Percentiles rank a stretch among this genome's conserved stretches.
Conservation (phyloP, 2,329 filamentous ascomycete species). For the Pseudonectria foliicola region DNA sequence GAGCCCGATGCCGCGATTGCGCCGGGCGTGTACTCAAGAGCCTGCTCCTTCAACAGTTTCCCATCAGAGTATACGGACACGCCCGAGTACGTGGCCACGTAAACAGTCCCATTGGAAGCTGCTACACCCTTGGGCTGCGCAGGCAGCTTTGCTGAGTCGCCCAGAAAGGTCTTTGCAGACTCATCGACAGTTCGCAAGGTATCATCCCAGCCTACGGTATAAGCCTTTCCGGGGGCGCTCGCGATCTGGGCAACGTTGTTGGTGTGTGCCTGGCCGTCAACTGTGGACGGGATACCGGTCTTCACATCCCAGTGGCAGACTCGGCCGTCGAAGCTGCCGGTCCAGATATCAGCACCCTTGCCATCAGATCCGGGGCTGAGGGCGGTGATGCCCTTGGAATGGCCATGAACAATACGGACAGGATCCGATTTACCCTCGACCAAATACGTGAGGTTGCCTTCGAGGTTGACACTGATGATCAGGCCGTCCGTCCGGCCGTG, state of each 20-base stretch:
- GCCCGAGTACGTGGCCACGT: conserved; percentile 50
- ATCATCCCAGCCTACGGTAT: conserved; percentile 92
- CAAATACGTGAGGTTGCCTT: conserved; percentile 86
- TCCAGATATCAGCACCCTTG: conserved; percentile 64
- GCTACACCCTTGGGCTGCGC: conserved; percentile 75
- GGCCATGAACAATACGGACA: conserved; percentile 68
- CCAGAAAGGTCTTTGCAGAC: conserved; percentile 67
- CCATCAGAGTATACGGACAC: conserved; percentile 52
- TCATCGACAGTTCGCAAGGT: conserved; percentile 73
- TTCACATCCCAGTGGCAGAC: conserved; percentile 77
- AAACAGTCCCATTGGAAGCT: conserved; percentile 42
- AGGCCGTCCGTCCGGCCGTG: conserved; percentile 74
- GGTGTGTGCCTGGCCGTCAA: conserved; percentile 76
- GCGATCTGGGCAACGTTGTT: conserved; percentile 79
- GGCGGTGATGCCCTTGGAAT: conserved; percentile 86
- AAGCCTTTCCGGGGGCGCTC: conserved; percentile 55
- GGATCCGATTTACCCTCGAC: conserved; percentile 63
- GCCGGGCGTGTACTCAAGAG: conserved; percentile 59
- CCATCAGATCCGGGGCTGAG: conserved; percentile 41
- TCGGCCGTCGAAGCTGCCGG: conserved; percentile 86
- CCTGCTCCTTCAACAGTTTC: conserved; percentile 50
- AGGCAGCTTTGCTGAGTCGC: conserved; percentile 57
- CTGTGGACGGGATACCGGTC: conserved; percentile 58
- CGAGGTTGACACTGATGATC: conserved; percentile 82
- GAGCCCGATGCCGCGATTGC: conserved; percentile 63